These are phyloP conservation scores for Amphicarpaea edgeworthii DNA, from an alignment of 306 rosid genomes.

Conservation along the genomic window DNA sequence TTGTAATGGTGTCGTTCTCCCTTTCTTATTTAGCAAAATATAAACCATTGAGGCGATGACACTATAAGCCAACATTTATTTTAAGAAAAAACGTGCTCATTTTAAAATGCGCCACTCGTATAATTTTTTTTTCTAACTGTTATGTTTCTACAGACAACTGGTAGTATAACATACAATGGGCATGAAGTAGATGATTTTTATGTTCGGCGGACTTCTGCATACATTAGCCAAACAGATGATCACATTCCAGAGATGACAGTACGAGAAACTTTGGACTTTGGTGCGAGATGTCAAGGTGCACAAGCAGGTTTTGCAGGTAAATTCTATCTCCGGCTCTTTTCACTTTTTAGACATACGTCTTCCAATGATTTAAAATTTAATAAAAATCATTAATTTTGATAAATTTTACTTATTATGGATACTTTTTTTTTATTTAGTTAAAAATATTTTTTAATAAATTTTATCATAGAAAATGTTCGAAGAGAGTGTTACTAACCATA, in stretches of 20 bases:
- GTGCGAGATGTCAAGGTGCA: slow-evolving; percentile 95
- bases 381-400: too few species aligned
- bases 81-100: not conserved
- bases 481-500: too few species aligned
- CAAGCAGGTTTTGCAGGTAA: slow-evolving; percentile 76
- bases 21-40: not conserved
- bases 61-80: not conserved
- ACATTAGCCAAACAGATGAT: slow-evolving; percentile 90
- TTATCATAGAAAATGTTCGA: too few species aligned
- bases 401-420: too few species aligned
- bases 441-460: too few species aligned
- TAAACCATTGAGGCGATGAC: not conserved
- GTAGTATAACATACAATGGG: slow-evolving; percentile 82
- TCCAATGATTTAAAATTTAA: too few species aligned
- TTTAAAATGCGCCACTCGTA: not conserved
- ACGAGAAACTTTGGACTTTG: slow-evolving; percentile 90
- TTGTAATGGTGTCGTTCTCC: not conserved
- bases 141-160: slow-evolving; percentile 60
- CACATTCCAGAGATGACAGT: slow-evolving; percentile 87
- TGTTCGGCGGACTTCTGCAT: slow-evolving; percentile 85
- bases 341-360: too few species aligned
- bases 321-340: too few species aligned
- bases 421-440: too few species aligned
- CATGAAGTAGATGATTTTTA: slow-evolving; percentile 64
- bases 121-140: not conserved